Percentiles rank a stretch among this genome's conserved stretches.
Evolutionary conservation across 805 yeast genomes (phyloP).

Genomic region (Martiniozyma abietophila): DNA sequence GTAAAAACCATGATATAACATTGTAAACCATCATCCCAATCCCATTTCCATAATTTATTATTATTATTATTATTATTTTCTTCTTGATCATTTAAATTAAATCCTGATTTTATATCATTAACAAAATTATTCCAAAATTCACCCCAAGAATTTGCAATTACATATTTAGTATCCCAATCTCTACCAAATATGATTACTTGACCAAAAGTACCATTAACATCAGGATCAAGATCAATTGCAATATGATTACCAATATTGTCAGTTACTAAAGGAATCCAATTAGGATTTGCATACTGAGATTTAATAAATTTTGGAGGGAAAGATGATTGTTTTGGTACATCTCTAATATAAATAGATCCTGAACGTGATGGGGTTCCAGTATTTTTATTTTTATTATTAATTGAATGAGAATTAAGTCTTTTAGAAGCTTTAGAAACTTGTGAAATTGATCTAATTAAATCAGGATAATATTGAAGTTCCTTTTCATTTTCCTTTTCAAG

Average conservation of each 20-base stretch:
- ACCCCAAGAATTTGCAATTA: conserved; percentile 80
- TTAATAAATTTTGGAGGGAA: conserved; percentile 68
- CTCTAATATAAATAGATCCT: conserved; percentile 29
- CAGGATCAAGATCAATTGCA: conserved; percentile 79
- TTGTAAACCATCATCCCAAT: no score
- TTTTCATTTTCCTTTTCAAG: conserved; percentile 11
- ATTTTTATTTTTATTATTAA: no score
- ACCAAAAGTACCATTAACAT: conserved; percentile 62
- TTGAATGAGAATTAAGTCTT: no score
- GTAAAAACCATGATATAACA: no score
- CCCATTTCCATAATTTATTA: no score
- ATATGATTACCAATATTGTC: conserved; percentile 84
- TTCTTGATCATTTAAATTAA: no score
- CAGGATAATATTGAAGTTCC: conserved; percentile 16
- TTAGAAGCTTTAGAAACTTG: conserved; percentile 14
- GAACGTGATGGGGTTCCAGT: no score
- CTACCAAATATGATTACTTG: conserved; percentile 88
- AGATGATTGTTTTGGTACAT: conserved; percentile 45
- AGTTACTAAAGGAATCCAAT: conserved; percentile 84
- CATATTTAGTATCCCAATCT: conserved; percentile 81
- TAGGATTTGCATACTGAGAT: conserved; percentile 65
- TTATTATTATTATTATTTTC: no score
- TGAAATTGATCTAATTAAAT: conserved; percentile 21
- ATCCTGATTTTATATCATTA: no score
- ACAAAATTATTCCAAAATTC: conserved; percentile 72